Evolutionary conservation across 208 protist genomes (phyloP).

Genomic region (Trichomonas tenax): DNA sequence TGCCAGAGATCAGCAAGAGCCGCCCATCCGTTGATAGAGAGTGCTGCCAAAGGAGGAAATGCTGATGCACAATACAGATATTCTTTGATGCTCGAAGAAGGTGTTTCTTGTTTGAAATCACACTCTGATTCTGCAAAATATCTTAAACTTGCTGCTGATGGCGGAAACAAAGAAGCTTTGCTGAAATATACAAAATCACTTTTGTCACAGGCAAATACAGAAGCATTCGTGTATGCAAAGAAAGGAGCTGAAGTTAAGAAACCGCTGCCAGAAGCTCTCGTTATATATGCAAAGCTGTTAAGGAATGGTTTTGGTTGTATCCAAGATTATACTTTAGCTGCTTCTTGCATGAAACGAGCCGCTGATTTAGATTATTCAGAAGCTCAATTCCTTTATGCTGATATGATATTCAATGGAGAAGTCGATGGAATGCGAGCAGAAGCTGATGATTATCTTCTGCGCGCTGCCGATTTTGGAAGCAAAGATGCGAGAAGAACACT

Average conservation of each 20-base stretch:
- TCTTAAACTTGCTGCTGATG: not conserved
- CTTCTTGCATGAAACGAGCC: not conserved
- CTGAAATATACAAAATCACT: not conserved
- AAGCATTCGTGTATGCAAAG: not conserved
- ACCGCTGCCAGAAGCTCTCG: not conserved
- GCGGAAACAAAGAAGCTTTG: not conserved
- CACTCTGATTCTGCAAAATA: not conserved
- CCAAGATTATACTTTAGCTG: not conserved
- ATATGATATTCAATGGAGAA: not conserved
- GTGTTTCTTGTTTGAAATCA: not conserved
- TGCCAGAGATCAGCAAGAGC: not conserved
- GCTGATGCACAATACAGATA: constrained; percentile 4
- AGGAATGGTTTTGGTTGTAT: not conserved
- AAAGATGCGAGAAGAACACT: not conserved
- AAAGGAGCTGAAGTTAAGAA: not conserved
- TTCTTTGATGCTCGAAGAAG: not conserved
- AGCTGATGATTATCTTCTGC: not conserved
- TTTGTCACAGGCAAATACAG: not conserved
- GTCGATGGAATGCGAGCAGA: not conserved
- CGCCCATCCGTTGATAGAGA: not conserved
- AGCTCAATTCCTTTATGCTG: not conserved
- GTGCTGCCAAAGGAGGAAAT: not conserved
- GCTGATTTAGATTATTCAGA: not conserved
- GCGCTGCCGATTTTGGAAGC: not conserved
- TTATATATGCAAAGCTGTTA: not conserved